Conservation (phyloP, 1,284 basidiomycete genomes). For the Pseudozyma tsukubaensis region DNA sequence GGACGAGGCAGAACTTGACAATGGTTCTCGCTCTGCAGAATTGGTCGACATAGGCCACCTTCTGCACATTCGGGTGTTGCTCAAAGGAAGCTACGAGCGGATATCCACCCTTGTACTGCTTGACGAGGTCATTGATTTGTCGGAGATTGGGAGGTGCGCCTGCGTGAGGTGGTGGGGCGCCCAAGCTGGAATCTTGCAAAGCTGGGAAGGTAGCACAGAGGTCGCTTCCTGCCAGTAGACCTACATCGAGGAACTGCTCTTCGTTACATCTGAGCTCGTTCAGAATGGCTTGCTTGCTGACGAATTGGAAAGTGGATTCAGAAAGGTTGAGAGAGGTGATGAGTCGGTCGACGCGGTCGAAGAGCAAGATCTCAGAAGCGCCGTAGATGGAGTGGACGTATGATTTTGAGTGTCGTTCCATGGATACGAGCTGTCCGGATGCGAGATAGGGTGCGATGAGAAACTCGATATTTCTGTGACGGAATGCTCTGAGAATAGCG, state of each 20-base stretch:
- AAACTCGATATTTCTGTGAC: conserved; percentile 95
- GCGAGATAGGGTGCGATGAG: conserved; percentile 94
- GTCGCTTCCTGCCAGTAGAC: conserved; percentile 90
- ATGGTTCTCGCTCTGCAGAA: conserved; percentile 91
- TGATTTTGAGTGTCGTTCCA: conserved; percentile 89
- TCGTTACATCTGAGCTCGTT: conserved; percentile 80
- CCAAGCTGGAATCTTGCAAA: conserved; percentile 73
- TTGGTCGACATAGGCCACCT: conserved; percentile 82
- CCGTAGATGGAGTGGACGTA: conserved; percentile 96
- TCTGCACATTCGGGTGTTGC: conserved; percentile 77
- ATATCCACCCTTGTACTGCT: conserved; percentile 61
- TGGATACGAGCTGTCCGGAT: conserved; percentile 91
- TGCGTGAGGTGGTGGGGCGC: conserved; percentile 36
- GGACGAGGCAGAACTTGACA: conserved; percentile 90
- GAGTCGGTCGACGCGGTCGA: conserved; percentile 85
- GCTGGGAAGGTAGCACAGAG: conserved; percentile 84
- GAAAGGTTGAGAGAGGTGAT: conserved; percentile 79
- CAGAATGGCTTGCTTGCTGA: conserved; percentile 83
- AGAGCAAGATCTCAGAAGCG: conserved; percentile 88
- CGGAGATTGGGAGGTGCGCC: conserved; percentile 56
- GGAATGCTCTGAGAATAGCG: conserved; percentile 89
- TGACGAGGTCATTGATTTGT: conserved; percentile 70
- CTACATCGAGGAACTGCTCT: conserved; percentile 94
- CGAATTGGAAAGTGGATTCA: conserved; percentile 77
- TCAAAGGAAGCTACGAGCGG: conserved; percentile 58